Conservation (phyloP, 257 asterid genomes). For the Penstemon barbatus region DNA sequence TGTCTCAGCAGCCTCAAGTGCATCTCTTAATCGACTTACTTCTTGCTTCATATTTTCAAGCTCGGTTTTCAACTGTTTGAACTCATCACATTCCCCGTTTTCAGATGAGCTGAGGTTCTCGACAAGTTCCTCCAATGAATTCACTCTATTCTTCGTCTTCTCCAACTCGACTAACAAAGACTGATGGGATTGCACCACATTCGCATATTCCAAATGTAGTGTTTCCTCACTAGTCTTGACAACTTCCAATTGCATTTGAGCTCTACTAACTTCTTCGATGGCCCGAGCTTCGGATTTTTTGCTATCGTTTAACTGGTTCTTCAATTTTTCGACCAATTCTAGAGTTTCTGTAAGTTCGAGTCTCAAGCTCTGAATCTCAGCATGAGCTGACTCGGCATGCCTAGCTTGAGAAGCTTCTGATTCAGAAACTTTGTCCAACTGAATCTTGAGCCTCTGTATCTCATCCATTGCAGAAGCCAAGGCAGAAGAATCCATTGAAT, state of each 20-base stretch:
- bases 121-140: conserved; percentile 57
- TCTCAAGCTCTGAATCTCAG: conserved; percentile 62
- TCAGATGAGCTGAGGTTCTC: conserved; percentile 33
- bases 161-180: conserved; percentile 62
- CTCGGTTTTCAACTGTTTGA: conserved; percentile 34
- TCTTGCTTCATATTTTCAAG: conserved; percentile 44
- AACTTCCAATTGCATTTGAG: conserved; percentile 59
- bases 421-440: conserved; percentile 54
- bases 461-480: conserved; percentile 70
- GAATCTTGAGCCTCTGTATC: conserved; percentile 70
- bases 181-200: conserved; percentile 41
- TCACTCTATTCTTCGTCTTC: conserved; percentile 48
- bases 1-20: conserved; percentile 68
- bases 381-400: conserved; percentile 69
- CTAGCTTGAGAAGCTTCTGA: conserved; percentile 67
- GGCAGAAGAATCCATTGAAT: conserved; percentile 67
- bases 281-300: conserved; percentile 64
- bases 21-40: conserved; percentile 45
- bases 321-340: conserved; percentile 58
- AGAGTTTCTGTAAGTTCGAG: conserved; percentile 61
- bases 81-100: conserved; percentile 25
- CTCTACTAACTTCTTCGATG: conserved; percentile 53
- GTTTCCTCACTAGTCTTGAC: conserved; percentile 53
- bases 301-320: conserved; percentile 53
- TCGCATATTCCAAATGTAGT: conserved; percentile 45